Conservation (phyloP, 257 asterid genomes). For the Buddleja alternifolia region DNA sequence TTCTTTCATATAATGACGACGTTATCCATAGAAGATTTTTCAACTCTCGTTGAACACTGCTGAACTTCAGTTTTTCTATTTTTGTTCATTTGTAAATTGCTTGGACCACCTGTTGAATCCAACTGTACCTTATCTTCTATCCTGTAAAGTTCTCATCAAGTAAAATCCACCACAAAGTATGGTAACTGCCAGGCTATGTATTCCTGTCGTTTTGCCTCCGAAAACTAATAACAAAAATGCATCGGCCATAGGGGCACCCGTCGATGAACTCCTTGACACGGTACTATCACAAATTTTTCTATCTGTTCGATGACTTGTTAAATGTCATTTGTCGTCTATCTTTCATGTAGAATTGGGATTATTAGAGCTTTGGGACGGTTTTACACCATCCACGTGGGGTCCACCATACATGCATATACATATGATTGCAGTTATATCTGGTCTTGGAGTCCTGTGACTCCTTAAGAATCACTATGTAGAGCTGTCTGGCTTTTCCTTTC, state of each 20-base stretch:
- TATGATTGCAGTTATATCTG: too few species aligned
- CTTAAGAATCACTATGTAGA: too few species aligned
- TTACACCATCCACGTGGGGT: too few species aligned
- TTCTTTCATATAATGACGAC: constrained; percentile 29
- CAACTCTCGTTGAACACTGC: constrained; percentile 27
- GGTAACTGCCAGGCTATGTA: constrained; percentile 19
- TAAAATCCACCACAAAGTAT: constrained; percentile 19
- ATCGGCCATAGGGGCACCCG: constrained; percentile 18
- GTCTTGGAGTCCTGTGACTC: too few species aligned
- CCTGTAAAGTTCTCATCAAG: constrained; percentile 10
- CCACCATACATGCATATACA: too few species aligned
- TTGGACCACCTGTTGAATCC: constrained; percentile 41
- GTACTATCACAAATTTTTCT: background rate
- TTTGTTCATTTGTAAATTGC: constrained; percentile 25
- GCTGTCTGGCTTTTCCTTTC: too few species aligned
- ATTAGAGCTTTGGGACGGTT: too few species aligned
- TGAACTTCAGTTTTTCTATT: constrained; percentile 24
- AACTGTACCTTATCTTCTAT: constrained; percentile 16
- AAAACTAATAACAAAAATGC: constrained; percentile 21
- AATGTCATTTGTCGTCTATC: constrained; percentile 9
- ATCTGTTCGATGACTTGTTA: too few species aligned
- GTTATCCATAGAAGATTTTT: constrained; percentile 28
- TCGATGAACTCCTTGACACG: background rate
- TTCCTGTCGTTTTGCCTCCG: constrained; percentile 23
- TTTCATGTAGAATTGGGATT: constrained; percentile 29